A percentile compares a stretch with the other conserved stretches of the same genome.
Conservation (phyloP, 164 flowering plant species). For the Berberis thunbergii region DNA sequence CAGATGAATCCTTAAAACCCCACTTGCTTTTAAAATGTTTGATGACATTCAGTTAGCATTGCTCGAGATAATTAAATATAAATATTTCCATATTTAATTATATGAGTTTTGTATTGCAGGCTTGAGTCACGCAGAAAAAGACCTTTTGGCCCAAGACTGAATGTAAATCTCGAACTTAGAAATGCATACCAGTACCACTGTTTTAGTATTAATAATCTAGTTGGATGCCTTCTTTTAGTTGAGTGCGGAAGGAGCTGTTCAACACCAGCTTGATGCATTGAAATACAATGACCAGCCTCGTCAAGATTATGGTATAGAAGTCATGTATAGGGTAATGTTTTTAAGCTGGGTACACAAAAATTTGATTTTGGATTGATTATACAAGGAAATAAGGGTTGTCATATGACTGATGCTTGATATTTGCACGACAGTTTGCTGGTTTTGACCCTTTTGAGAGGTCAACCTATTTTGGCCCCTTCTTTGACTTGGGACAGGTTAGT, state of each 20-base stretch:
- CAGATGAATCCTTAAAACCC: too few species aligned
- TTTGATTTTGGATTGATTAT: not conserved
- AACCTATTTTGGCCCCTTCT: constrained; percentile 93
- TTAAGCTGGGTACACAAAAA: not conserved
- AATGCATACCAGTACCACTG: not conserved
- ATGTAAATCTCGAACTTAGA: constrained; percentile 32
- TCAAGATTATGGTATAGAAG: constrained; percentile 90
- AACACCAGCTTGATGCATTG: constrained; percentile 86
- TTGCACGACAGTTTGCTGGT: constrained; percentile 74
- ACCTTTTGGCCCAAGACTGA: constrained; percentile 82
- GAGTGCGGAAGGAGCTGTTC: constrained; percentile 91
- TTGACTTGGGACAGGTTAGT: constrained; percentile 95
- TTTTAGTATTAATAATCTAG: constrained; percentile 5
- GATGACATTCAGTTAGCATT: too few species aligned
- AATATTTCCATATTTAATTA: not conserved
- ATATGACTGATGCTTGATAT: constrained; percentile 4
- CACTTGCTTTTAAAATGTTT: too few species aligned
- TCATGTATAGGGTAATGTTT: constrained; percentile 79
- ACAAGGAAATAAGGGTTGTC: not conserved
- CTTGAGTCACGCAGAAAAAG: constrained; percentile 75
- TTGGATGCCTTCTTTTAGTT: constrained; percentile 43
- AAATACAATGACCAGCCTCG: constrained; percentile 89
- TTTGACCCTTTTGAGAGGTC: constrained; percentile 98
- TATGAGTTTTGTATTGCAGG: constrained; percentile 37
- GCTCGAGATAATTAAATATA: too few species aligned